phyloP scores from a whole-genome alignment of 495 filamentous ascomycete genomes.

The Penicillium maclennaniae region DNA sequence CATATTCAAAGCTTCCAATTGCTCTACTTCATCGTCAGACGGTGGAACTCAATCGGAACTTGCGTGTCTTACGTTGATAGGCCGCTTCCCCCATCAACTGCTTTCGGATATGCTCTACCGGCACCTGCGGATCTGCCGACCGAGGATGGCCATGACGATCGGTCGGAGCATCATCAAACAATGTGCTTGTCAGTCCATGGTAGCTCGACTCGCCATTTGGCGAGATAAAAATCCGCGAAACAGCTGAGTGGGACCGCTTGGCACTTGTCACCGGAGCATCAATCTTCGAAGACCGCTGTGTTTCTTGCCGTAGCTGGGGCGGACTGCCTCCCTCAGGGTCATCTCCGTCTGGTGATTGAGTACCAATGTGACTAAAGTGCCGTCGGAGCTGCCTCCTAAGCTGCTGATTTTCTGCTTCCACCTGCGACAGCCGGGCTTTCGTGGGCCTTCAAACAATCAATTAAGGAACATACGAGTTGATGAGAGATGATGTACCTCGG shows the following conservation, averaged over 20 bases:
- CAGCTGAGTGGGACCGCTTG: constrained; percentile 12
- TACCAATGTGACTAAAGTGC: constrained; percentile 1
- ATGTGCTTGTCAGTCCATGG: constrained; percentile 30
- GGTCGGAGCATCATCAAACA: constrained; percentile 28
- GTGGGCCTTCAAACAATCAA: constrained; percentile 17
- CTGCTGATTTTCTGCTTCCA: constrained; percentile 29
- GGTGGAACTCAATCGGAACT: no score
- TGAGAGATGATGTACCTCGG: constrained; percentile 13
- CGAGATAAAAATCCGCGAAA: constrained; percentile 22
- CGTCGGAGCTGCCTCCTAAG: constrained; percentile 18
- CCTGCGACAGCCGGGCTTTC: constrained; percentile 20
- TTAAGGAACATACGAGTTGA: not conserved
- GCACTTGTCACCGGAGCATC: no score
- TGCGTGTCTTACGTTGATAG: constrained; percentile 23
- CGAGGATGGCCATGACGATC: constrained; percentile 7
- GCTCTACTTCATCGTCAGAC: constrained; percentile 13
- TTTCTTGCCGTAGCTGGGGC: no score
- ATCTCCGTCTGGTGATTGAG: not conserved
- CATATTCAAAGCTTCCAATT: constrained; percentile 30
- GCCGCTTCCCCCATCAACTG: constrained; percentile 26
- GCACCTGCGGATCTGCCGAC: constrained; percentile 5
- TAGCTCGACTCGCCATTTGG: constrained; percentile 29
- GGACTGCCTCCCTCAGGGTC: no score
- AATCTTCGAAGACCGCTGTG: no score
- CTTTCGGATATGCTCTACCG: constrained; percentile 17